Conservation (phyloP, 2,329 filamentous ascomycete genomes). For the Cladophialophora carrionii region DNA sequence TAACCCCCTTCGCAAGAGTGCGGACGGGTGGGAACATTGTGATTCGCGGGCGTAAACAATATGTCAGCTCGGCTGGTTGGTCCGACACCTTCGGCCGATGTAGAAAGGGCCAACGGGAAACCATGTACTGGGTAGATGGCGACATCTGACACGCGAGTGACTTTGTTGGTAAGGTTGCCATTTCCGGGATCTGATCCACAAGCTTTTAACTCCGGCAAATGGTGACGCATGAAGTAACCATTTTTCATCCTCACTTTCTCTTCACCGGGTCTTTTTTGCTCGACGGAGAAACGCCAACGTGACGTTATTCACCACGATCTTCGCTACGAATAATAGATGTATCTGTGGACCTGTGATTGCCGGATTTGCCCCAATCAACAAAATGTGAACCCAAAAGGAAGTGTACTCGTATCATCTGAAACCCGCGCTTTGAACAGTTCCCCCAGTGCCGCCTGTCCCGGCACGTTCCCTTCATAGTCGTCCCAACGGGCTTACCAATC, state of each 20-base stretch:
- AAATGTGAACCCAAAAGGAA: not conserved
- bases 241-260: not conserved
- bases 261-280: not conserved
- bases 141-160: not conserved
- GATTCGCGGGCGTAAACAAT: not conserved
- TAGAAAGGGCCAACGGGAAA: not conserved
- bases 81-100: constrained; percentile 3
- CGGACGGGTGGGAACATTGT: not conserved
- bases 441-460: no score
- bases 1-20: not conserved
- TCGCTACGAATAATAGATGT: not conserved
- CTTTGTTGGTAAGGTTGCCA: not conserved
- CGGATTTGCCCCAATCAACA: not conserved
- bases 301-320: not conserved
- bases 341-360: not conserved
- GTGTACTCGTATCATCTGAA: not conserved
- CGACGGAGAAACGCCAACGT: not conserved
- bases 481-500: constrained; percentile 16
- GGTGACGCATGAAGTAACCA: not conserved
- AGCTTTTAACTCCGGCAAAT: not conserved
- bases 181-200: not conserved
- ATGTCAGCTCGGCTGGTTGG: not conserved
- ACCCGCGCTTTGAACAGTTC: not conserved
- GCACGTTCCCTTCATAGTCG: not conserved
- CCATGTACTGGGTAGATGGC: not conserved